Conservation (phyloP, 2,329 filamentous ascomycete genomes). For the Penicillium sp. region DNA sequence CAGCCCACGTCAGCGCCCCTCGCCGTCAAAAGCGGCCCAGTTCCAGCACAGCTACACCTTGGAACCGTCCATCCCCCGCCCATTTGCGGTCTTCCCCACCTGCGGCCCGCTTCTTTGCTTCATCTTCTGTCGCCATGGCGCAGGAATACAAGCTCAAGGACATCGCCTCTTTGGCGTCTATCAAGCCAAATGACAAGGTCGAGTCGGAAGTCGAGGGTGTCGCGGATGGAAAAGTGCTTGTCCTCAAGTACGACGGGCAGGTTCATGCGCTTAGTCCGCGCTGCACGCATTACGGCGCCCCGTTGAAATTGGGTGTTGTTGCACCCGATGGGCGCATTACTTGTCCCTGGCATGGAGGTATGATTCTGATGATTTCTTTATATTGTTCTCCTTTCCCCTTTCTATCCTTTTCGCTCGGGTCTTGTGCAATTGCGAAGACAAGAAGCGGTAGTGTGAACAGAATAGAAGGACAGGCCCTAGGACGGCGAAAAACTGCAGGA, state of each 20-base stretch:
- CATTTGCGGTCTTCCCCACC: no score
- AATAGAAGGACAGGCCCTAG: no score
- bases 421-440: no score
- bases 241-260: slow-evolving; percentile 73
- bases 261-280: slow-evolving; percentile 77
- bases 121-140: slow-evolving; percentile 30
- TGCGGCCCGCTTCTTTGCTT: no score
- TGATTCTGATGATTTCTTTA: slow-evolving; percentile 23
- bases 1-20: no score
- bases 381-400: no score
- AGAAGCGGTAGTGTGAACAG: no score
- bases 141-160: slow-evolving; percentile 63
- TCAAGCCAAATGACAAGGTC: slow-evolving; percentile 77
- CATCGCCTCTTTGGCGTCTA: slow-evolving; percentile 63
- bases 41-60: slow-evolving; percentile 2
- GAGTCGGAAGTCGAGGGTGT: slow-evolving; percentile 90
- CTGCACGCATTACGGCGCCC: slow-evolving; percentile 90
- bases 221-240: slow-evolving; percentile 77
- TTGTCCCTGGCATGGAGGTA: slow-evolving; percentile 95
- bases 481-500: no score
- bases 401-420: no score
- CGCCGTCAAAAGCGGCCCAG: no score
- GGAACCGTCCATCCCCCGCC: no score
- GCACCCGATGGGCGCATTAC: slow-evolving; percentile 78
- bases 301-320: slow-evolving; percentile 79